These are phyloP conservation scores for Nymphaea thermarum DNA, from an alignment of 164 flowering plant genomes.

Conservation along the genomic window DNA sequence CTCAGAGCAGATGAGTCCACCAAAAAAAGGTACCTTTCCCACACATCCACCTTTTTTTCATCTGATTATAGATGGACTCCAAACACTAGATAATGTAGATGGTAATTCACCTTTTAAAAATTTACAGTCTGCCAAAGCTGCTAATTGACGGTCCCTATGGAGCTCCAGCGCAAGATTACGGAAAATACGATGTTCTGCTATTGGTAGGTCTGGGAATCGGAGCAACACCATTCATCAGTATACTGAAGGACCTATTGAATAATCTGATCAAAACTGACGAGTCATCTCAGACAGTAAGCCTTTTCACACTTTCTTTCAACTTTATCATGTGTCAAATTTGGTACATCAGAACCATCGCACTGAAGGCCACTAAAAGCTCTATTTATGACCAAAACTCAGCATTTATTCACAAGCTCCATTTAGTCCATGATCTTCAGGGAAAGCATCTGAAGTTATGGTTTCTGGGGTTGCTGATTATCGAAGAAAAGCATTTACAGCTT, in stretches of 20 bases:
- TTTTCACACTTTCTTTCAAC: background rate
- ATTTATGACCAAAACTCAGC: too few relatives aligned
- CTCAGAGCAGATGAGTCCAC: constrained; percentile 89
- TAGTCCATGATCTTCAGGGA: background rate
- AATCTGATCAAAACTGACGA: constrained; percentile 78
- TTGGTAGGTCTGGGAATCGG: constrained; percentile 95
- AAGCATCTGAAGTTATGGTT: too few relatives aligned
- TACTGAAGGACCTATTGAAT: constrained; percentile 82
- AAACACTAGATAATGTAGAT: background rate
- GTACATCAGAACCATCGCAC: background rate
- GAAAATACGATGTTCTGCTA: constrained; percentile 75
- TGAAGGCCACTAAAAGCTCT: too few relatives aligned
- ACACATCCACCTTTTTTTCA: background rate
- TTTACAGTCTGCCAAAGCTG: constrained; percentile 74
- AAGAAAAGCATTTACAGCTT: background rate
- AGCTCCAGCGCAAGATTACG: constrained; percentile 92
- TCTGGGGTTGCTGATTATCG: too few relatives aligned
- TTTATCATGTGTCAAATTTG: too few relatives aligned
- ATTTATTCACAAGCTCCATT: background rate
- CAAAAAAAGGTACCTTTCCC: constrained; percentile 36
- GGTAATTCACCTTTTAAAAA: background rate
- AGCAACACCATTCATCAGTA: constrained; percentile 95
- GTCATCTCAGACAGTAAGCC: background rate
- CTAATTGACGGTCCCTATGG: constrained; percentile 93
- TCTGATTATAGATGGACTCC: background rate